These are phyloP conservation scores for Apiosordaria backusii DNA, from an alignment of 495 filamentous ascomycete genomes.

Conservation along the genomic window DNA sequence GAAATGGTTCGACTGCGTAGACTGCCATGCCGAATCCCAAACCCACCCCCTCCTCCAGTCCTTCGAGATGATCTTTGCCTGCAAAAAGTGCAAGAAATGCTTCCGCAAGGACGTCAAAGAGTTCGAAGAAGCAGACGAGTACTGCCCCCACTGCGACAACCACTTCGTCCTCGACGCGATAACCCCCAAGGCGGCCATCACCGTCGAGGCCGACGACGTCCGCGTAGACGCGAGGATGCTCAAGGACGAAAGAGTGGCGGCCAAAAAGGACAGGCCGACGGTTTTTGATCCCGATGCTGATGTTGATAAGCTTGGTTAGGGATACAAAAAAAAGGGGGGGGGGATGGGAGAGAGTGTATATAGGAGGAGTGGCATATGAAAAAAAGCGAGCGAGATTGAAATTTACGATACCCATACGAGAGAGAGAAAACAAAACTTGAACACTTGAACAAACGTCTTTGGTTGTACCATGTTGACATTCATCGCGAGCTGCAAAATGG, in stretches of 20 bases:
- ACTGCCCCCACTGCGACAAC: conserved; percentile 99
- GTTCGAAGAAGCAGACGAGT: conserved; percentile 97
- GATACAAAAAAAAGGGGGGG: not conserved
- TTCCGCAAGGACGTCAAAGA: conserved; percentile 90
- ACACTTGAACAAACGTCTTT: not conserved
- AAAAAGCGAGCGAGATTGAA: not conserved
- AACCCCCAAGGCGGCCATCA: conserved; percentile 71
- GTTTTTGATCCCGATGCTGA: conserved; percentile 72
- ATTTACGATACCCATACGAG: not conserved
- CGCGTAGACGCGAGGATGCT: conserved; percentile 84
- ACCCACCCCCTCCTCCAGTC: conserved; percentile 69
- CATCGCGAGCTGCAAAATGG: no score
- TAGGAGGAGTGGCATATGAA: no score
- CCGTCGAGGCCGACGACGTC: conserved; percentile 87
- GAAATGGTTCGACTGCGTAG: conserved; percentile 98
- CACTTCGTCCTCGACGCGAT: conserved; percentile 90
- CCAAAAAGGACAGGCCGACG: conserved; percentile 46
- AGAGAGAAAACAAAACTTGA: not conserved
- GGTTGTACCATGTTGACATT: no score
- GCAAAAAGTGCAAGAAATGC: conserved; percentile 97
- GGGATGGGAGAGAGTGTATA: not conserved
- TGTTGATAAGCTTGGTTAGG: conserved; percentile 71
- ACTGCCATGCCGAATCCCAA: conserved; percentile 85
- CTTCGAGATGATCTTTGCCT: conserved; percentile 88
- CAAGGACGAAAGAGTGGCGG: conserved; percentile 79